These are phyloP conservation scores for Akanthomyces muscarius DNA, from an alignment of 2,329 filamentous ascomycete genomes.

Conservation along the genomic window DNA sequence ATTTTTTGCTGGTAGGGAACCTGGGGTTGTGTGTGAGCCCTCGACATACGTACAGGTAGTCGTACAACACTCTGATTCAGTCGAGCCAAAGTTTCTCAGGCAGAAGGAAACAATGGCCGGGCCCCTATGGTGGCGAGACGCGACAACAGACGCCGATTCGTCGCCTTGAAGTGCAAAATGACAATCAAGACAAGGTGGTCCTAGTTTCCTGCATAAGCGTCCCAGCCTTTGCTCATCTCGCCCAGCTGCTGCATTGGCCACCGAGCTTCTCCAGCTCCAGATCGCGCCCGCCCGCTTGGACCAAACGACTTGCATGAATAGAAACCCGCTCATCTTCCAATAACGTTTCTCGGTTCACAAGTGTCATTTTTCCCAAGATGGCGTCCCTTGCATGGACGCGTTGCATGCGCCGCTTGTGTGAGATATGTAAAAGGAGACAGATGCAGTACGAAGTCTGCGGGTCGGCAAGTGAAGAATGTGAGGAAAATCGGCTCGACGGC, in stretches of 20 bases:
- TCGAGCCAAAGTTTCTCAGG: not conserved
- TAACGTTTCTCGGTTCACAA: not conserved
- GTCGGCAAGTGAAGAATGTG: not conserved
- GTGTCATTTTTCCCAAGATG: not conserved
- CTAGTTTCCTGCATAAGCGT: slow-evolving; percentile 1
- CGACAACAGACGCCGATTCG: slow-evolving; percentile 2
- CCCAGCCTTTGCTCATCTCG: not conserved
- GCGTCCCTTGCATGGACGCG: slow-evolving; percentile 3
- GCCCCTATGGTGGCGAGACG: not conserved
- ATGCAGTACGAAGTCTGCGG: not conserved
- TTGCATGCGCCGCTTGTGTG: slow-evolving; percentile 1
- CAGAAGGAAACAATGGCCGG: not conserved
- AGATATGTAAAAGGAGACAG: not conserved
- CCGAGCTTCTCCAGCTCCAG: slow-evolving; percentile 6
- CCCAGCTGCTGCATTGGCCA: slow-evolving; percentile 2
- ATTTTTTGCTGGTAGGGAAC: too few species aligned
- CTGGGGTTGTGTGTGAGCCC: not conserved
- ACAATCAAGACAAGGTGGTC: not conserved
- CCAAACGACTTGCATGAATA: slow-evolving; percentile 7
- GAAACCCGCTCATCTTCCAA: slow-evolving; percentile 9
- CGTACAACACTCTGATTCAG: not conserved
- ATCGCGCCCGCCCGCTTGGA: slow-evolving; percentile 13
- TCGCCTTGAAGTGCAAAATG: slow-evolving; percentile 2
- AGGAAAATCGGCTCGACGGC: not conserved
- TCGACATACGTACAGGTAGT: not conserved